Evolutionary conservation across 2,329 filamentous ascomycete genomes (phyloP).

Genomic region (Aspergillus pseudotamarii): DNA sequence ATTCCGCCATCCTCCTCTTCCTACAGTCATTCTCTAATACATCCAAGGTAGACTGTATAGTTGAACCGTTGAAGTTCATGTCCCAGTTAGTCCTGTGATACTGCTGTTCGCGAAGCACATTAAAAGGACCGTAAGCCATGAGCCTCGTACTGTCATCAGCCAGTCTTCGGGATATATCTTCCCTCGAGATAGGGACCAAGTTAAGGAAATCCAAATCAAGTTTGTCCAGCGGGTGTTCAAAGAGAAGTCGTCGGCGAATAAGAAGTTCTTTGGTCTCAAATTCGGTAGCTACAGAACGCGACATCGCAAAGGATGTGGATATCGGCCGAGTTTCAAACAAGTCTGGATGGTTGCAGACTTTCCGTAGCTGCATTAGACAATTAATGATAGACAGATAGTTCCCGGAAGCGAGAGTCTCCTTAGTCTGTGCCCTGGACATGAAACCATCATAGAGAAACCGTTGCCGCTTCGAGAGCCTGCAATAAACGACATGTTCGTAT

Average conservation of each 20-base stretch:
- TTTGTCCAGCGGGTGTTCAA: slow-evolving; percentile 61
- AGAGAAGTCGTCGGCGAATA: slow-evolving; percentile 68
- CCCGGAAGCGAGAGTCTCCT: slow-evolving; percentile 83
- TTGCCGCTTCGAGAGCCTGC: slow-evolving; percentile 91
- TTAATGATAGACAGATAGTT: slow-evolving; percentile 99
- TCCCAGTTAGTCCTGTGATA: slow-evolving; percentile 57
- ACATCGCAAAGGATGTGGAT: slow-evolving; percentile 94
- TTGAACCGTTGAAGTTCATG: slow-evolving; percentile 66
- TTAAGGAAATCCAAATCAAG: slow-evolving; percentile 79
- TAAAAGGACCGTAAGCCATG: slow-evolving; percentile 69
- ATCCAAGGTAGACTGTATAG: slow-evolving; percentile 68
- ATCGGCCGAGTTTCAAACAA: slow-evolving; percentile 95
- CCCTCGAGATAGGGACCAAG: slow-evolving; percentile 71
- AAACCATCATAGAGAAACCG: slow-evolving; percentile 96
- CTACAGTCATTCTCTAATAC: slow-evolving; percentile 72
- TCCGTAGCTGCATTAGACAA: slow-evolving; percentile 94
- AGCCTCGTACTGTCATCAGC: slow-evolving; percentile 62
- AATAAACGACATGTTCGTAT: slow-evolving; percentile 96
- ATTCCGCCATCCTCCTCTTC: slow-evolving; percentile 72
- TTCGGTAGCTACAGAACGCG: slow-evolving; percentile 71
- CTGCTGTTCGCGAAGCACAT: slow-evolving; percentile 73
- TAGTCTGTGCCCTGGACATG: slow-evolving; percentile 84
- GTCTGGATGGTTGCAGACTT: slow-evolving; percentile 98
- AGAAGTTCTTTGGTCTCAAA: slow-evolving; percentile 74
- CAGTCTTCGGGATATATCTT: slow-evolving; percentile 61